Conservation (phyloP, 371 early-diverging fungal species). For the Mortierella sp. region DNA sequence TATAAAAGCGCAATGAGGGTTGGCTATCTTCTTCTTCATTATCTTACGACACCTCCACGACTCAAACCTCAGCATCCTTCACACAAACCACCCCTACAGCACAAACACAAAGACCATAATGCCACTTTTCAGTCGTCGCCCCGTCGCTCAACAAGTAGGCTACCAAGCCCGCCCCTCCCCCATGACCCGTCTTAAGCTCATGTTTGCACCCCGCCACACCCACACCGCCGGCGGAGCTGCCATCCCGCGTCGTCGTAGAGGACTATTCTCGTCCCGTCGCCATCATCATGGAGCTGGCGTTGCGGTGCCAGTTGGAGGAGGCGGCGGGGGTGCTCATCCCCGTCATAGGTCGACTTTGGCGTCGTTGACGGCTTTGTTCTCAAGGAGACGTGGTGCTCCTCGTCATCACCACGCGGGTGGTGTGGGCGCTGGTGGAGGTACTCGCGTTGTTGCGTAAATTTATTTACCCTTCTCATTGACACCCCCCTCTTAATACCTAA, state of each 20-base stretch:
- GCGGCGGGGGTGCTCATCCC: not conserved
- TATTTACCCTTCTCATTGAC: too few species aligned
- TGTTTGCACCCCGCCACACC: slow-evolving; percentile 16
- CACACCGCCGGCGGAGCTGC: not conserved
- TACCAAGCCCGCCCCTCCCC: slow-evolving; percentile 6
- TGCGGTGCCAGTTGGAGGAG: not conserved
- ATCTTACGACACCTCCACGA: not conserved
- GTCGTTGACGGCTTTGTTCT: slow-evolving; percentile 13
- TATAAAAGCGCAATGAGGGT: not conserved
- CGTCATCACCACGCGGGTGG: not conserved
- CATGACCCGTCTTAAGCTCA: slow-evolving; percentile 28
- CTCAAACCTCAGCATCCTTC: not conserved
- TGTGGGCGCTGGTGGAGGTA: too few species aligned
- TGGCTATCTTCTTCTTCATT: not conserved
- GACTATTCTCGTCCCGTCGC: not conserved
- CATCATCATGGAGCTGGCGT: not conserved
- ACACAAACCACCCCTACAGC: slow-evolving; percentile 26
- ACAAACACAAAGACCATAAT: slow-evolving; percentile 7
- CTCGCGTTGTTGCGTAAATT: not conserved
- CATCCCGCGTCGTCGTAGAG: not conserved
- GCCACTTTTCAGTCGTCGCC: slow-evolving; percentile 35
- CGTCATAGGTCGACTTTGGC: not conserved
- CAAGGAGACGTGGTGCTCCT: not conserved
- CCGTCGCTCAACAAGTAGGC: not conserved
- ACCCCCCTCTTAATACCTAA: too few species aligned